Conservation (phyloP, 441 rosid genomes). For the Populus hybrid region DNA sequence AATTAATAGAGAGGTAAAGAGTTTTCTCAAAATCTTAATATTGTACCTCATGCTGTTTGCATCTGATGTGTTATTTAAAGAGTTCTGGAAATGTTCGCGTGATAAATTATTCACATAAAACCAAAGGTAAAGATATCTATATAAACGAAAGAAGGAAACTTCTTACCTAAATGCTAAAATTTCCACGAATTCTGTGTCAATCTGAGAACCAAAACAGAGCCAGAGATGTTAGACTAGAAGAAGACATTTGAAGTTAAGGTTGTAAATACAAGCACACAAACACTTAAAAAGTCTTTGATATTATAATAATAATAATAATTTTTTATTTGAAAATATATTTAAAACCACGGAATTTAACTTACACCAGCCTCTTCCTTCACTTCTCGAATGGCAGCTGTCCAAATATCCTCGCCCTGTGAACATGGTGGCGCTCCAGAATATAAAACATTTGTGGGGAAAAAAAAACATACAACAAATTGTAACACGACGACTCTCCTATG, state of each 20-base stretch:
- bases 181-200: conserved; percentile 57
- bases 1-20: no score
- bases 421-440: background rate
- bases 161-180: conserved; percentile 65
- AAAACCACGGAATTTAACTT: conserved; percentile 14
- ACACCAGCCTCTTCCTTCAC: conserved; percentile 87
- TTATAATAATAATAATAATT: no score
- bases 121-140: no score
- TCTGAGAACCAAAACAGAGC: conserved; percentile 26
- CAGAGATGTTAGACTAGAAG: background rate
- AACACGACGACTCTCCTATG: background rate
- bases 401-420: conserved; percentile 68
- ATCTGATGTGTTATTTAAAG: no score
- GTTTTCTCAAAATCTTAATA: no score
- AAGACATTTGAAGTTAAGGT: background rate
- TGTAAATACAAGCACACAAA: no score
- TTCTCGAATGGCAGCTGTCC: conserved; percentile 54
- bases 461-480: background rate
- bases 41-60: no score
- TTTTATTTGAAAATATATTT: no score
- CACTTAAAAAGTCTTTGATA: no score
- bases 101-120: no score
- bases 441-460: no score
- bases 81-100: background rate
- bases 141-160: background rate